These are phyloP conservation scores for Calocybe indica DNA, from an alignment of 768 basidiomycete species.

Conservation along the genomic window DNA sequence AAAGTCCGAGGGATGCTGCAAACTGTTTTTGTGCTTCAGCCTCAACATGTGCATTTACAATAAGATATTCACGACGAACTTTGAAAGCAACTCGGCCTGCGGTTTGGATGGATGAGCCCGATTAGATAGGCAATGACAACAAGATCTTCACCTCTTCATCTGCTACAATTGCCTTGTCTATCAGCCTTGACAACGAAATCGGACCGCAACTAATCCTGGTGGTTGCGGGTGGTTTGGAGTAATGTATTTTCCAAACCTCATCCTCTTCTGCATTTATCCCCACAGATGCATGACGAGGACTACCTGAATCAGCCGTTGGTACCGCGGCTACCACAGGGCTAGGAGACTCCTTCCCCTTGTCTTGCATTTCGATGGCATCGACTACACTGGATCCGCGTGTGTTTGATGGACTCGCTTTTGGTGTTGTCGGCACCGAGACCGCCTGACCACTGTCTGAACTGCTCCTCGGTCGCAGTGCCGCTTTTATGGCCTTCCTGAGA, in stretches of 20 bases:
- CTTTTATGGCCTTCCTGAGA: too few relatives aligned
- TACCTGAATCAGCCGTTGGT: conserved; percentile 2
- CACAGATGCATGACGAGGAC: background rate
- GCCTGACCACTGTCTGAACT: too few relatives aligned
- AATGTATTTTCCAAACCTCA: conserved; percentile 36
- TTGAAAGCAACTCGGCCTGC: conserved; percentile 17
- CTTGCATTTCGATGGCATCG: too few relatives aligned
- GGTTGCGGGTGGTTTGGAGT: conserved; percentile 28
- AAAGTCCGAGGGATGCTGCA: conserved; percentile 29
- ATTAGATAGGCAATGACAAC: background rate
- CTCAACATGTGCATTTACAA: background rate
- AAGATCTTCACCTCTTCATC: conserved; percentile 4
- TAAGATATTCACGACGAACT: conserved; percentile 12
- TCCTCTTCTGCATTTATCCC: conserved; percentile 2
- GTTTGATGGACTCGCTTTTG: too few relatives aligned
- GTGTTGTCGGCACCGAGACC: too few relatives aligned
- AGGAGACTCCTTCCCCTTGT: background rate
- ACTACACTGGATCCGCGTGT: too few relatives aligned
- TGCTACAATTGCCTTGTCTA: conserved; percentile 3
- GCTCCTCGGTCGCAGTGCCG: too few relatives aligned
- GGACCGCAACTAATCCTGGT: conserved; percentile 25
- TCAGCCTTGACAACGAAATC: conserved; percentile 3
- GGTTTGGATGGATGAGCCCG: conserved; percentile 1
- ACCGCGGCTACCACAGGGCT: conserved; percentile 4
- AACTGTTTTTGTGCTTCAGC: conserved; percentile 16